phyloP scores from a whole-genome alignment of 192 early-diverging fungal species.

The Umbelopsis sp. region DNA sequence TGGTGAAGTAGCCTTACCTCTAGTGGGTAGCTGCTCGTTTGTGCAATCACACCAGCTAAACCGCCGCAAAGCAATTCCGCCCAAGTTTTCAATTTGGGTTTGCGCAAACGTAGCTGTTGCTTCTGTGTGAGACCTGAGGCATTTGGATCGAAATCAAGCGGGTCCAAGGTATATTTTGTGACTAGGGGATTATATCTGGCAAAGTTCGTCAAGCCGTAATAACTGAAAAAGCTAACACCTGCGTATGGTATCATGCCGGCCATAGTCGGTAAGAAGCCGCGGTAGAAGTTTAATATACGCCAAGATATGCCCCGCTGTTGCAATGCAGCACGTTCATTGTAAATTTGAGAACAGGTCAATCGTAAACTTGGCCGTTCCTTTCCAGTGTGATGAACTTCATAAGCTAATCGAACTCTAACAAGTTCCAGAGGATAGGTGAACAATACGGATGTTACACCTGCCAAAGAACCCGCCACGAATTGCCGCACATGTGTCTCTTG shows the following conservation, averaged over 20 bases:
- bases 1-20: constrained; percentile 49
- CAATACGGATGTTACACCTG: constrained; percentile 82
- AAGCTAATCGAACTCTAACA: constrained; percentile 92
- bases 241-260: constrained; percentile 97
- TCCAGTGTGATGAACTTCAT: constrained; percentile 60
- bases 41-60: constrained; percentile 80
- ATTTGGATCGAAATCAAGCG: constrained; percentile 32
- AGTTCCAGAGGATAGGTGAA: constrained; percentile 95
- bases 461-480: constrained; percentile 81
- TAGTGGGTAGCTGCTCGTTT: constrained; percentile 89
- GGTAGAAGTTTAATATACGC: constrained; percentile 85
- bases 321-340: constrained; percentile 71
- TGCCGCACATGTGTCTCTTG: constrained; percentile 70
- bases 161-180: constrained; percentile 39
- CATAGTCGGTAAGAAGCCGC: constrained; percentile 88
- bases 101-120: constrained; percentile 25
- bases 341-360: constrained; percentile 61
- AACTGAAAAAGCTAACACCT: constrained; percentile 91
- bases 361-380: constrained; percentile 19
- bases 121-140: constrained; percentile 18
- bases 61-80: constrained; percentile 83
- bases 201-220: constrained; percentile 73
- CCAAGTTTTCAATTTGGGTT: constrained; percentile 68
- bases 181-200: constrained; percentile 51
- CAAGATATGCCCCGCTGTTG: constrained; percentile 39